Evolutionary conservation across 169 alveolate genomes (phyloP).

Genomic region (Plasmodium gonderi): DNA sequence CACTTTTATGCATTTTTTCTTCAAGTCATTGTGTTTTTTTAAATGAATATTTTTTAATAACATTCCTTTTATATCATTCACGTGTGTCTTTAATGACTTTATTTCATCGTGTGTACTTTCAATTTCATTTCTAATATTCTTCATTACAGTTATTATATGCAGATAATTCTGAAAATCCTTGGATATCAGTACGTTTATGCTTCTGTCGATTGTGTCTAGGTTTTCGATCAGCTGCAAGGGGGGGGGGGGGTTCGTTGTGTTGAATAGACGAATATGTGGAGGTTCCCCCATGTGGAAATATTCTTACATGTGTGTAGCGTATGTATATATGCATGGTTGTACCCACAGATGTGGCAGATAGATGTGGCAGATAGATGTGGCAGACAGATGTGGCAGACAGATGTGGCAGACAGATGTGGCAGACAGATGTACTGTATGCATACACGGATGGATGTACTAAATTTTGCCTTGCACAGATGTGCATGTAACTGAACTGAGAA

Average conservation of each 20-base stretch:
- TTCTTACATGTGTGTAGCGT: too few relatives aligned
- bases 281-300: too few relatives aligned
- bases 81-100: background rate
- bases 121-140: background rate
- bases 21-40: slow-evolving; percentile 11
- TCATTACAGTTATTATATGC: background rate
- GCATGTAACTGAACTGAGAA: too few relatives aligned
- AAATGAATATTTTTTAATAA: slow-evolving; percentile 6
- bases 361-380: too few relatives aligned
- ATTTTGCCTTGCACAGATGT: too few relatives aligned
- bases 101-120: slow-evolving; percentile 10
- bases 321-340: too few relatives aligned
- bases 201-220: background rate
- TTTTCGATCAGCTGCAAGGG: background rate
- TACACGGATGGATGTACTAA: too few relatives aligned
- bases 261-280: background rate
- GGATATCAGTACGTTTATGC: background rate
- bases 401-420: too few relatives aligned
- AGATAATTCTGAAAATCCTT: background rate
- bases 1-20: background rate
- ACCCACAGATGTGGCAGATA: too few relatives aligned
- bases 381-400: too few relatives aligned
- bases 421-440: too few relatives aligned
- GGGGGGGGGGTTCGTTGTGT: background rate
- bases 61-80: background rate